Conservation (phyloP, 805 yeast genomes). For the Starmerella davenportii region DNA sequence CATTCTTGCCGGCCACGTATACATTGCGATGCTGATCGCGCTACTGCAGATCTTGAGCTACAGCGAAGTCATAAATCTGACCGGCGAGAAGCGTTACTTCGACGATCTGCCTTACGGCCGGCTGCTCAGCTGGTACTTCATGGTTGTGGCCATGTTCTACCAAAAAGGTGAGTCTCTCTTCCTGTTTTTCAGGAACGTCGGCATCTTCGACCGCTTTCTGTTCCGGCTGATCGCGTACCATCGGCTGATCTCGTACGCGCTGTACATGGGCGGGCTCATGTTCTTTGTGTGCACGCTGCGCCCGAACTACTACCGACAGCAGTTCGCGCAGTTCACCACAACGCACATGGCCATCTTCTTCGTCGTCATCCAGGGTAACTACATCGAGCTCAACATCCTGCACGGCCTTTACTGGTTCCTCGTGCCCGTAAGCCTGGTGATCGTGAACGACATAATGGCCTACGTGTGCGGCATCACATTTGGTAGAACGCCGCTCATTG, state of each 20-base stretch:
- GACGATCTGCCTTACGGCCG: conserved; percentile 67
- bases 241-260: conserved; percentile 61
- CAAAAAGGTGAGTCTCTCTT: conserved; percentile 73
- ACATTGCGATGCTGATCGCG: conserved; percentile 55
- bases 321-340: conserved; percentile 80
- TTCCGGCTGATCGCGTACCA: conserved; percentile 57
- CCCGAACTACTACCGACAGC: conserved; percentile 77
- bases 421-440: conserved; percentile 78
- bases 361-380: conserved; percentile 86
- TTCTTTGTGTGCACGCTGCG: conserved; percentile 77
- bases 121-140: conserved; percentile 81
- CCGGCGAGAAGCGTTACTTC: conserved; percentile 69
- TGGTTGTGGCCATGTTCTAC: conserved; percentile 72
- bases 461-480: conserved; percentile 93
- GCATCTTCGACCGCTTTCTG: conserved; percentile 36
- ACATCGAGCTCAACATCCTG: conserved; percentile 73
- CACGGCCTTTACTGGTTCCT: conserved; percentile 90
- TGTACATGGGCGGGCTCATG: conserved; percentile 75
- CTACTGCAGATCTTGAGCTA: conserved; percentile 67
- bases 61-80: conserved; percentile 74
- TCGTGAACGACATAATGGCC: conserved; percentile 89
- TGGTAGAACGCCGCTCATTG: conserved; percentile 81
- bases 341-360: conserved; percentile 85
- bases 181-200: conserved; percentile 39
- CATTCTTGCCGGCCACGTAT: conserved; percentile 68